Evolutionary conservation across 768 basidiomycete species (phyloP).

Genomic region (Astraeus odoratus): DNA sequence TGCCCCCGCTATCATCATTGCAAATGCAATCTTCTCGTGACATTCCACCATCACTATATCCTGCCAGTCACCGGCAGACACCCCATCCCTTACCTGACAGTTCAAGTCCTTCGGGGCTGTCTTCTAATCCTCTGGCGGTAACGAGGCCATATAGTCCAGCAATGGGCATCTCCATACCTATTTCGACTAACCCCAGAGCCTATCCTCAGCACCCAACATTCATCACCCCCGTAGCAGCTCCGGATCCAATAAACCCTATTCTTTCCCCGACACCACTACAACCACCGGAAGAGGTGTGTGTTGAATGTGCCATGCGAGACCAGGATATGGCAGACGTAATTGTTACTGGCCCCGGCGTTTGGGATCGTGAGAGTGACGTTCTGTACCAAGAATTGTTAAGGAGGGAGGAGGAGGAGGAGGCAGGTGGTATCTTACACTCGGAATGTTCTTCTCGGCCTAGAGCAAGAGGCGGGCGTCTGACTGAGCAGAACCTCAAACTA

Average conservation of each 20-base stretch:
- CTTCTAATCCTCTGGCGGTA: conserved; percentile 52
- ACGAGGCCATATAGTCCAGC: conserved; percentile 44
- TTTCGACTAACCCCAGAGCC: conserved; percentile 61
- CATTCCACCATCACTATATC: conserved; percentile 29
- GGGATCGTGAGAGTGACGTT: conserved; percentile 88
- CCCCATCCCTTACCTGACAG: conserved; percentile 34
- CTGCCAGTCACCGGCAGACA: conserved; percentile 41
- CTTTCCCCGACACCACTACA: conserved; percentile 48
- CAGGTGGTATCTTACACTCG: conserved; percentile 37
- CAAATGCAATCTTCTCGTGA: conserved; percentile 13
- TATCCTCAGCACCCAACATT: conserved; percentile 74
- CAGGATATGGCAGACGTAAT: conserved; percentile 96
- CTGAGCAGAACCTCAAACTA: conserved; percentile 73
- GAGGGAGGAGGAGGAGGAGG: conserved; percentile 66
- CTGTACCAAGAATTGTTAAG: conserved; percentile 69
- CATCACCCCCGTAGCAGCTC: conserved; percentile 49
- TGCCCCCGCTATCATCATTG: conserved; percentile 14
- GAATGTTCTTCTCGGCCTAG: conserved; percentile 55
- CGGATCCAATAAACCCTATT: conserved; percentile 54
- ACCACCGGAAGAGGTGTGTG: conserved; percentile 76
- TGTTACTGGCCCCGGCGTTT: conserved; percentile 77
- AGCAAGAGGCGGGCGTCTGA: conserved; percentile 60
- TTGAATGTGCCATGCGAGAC: conserved; percentile 98
- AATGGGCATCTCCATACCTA: conserved; percentile 44
- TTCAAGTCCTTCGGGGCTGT: conserved; percentile 25